Conservation (phyloP, 371 early-diverging fungal genomes). For the Mycotypha africana region DNA sequence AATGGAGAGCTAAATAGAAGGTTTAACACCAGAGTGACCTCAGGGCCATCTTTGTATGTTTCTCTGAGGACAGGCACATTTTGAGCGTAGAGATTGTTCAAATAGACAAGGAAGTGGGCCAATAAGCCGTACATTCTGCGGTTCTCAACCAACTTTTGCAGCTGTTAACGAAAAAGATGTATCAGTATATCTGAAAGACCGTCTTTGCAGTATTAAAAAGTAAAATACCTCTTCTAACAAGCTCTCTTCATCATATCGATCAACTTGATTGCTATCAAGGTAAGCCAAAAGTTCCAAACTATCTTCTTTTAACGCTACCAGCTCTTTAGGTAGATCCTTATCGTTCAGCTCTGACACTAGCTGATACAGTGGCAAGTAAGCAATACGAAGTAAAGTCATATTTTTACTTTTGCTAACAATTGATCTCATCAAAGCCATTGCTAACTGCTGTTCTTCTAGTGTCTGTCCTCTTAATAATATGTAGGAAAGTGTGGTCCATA, state of each 20-base stretch:
- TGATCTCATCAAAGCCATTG: constrained; percentile 28
- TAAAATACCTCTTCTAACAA: too few relatives aligned
- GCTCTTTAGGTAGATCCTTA: too few relatives aligned
- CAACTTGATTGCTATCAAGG: too few relatives aligned
- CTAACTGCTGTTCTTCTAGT: constrained; percentile 35
- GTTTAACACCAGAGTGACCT: background rate
- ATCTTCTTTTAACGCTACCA: too few relatives aligned
- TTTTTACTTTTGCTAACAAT: background rate
- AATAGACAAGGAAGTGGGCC: constrained; percentile 2
- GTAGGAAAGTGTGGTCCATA: constrained; percentile 40
- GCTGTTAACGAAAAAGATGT: background rate
- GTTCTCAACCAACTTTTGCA: background rate
- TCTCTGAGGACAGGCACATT: background rate
- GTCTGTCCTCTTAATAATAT: constrained; percentile 43
- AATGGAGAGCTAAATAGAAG: constrained; percentile 11
- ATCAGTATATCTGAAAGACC: too few relatives aligned
- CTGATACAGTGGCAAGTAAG: constrained; percentile 52
- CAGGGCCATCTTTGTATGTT: background rate
- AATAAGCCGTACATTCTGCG: constrained; percentile 3
- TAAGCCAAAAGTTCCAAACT: too few relatives aligned
- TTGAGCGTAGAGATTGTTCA: background rate
- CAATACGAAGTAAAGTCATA: constrained; percentile 23
- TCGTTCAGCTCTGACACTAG: constrained; percentile 37
- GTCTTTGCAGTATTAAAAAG: too few relatives aligned
- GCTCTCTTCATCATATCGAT: too few relatives aligned